phyloP scores from a whole-genome alignment of 257 asterid species.

The Rubia yunnanensis region DNA sequence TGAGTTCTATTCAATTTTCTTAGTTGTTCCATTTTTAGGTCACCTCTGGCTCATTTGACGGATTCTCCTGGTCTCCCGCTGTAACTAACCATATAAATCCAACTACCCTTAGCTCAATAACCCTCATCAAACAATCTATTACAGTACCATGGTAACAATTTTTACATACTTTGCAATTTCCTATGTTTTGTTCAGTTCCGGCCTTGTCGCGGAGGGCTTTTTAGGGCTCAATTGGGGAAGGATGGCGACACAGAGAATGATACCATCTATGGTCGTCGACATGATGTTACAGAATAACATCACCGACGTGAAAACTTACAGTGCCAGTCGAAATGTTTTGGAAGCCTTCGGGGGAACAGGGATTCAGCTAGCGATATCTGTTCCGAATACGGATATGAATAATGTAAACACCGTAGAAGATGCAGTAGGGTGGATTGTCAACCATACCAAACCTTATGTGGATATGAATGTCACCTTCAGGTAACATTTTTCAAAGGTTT shows the following conservation, averaged over 20 bases:
- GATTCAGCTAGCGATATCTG: not conserved
- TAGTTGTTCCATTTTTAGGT: not conserved
- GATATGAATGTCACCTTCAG: not conserved
- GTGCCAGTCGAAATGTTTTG: slow-evolving; percentile 3
- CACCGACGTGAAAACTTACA: slow-evolving; percentile 2
- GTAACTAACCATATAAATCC: not conserved
- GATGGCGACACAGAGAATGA: slow-evolving; percentile 8
- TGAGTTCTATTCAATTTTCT: not conserved
- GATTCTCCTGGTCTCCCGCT: not conserved
- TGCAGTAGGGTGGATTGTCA: not conserved
- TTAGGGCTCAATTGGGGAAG: slow-evolving; percentile 19
- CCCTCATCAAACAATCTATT: too few relatives aligned
- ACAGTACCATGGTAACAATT: not conserved
- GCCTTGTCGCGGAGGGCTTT: not conserved
- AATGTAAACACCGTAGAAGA: not conserved
- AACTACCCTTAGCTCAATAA: not conserved
- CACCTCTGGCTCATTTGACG: not conserved
- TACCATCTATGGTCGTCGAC: slow-evolving; percentile 21
- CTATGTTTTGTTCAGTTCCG: not conserved
- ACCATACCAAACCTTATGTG: not conserved
- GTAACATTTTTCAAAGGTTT: too few relatives aligned
- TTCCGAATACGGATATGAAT: not conserved
- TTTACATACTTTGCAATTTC: not conserved
- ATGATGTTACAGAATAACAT: slow-evolving; percentile 9
- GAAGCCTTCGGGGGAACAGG: not conserved